Evolutionary conservation across 495 filamentous ascomycete genomes (phyloP).

Genomic region (Aspergillus affinis): DNA sequence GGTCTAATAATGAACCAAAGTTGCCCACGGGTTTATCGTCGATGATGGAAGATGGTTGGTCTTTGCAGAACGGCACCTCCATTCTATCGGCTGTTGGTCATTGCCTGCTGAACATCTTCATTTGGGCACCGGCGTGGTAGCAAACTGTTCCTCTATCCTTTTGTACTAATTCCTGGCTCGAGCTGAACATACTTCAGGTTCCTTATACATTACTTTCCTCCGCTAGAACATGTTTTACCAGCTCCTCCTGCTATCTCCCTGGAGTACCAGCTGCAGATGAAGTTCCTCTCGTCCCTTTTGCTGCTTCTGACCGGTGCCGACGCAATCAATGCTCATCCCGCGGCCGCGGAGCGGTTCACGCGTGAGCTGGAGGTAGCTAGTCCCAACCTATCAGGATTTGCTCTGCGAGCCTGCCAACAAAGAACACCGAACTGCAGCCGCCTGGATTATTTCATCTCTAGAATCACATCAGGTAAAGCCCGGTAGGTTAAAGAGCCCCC

Average conservation of each 20-base stretch:
- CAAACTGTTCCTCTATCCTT: neutral
- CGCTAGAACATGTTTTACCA: neutral
- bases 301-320: conserved; percentile 1
- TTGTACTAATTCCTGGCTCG: neutral
- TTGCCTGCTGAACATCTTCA: neutral
- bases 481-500: neutral
- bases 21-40: neutral
- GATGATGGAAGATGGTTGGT: neutral
- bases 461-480: neutral
- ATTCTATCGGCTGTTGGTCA: neutral
- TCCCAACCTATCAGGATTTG: neutral
- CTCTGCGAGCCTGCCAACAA: neutral
- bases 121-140: conserved; percentile 1
- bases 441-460: neutral
- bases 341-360: neutral
- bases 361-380: conserved; percentile 4
- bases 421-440: neutral
- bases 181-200: neutral
- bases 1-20: neutral
- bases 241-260: neutral
- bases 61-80: neutral
- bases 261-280: neutral
- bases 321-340: conserved; percentile 1
- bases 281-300: conserved; percentile 3
- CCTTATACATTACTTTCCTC: conserved; percentile 2